These are phyloP conservation scores for Neurospora tetraspora DNA, from an alignment of 495 filamentous ascomycete genomes.

Conservation along the genomic window DNA sequence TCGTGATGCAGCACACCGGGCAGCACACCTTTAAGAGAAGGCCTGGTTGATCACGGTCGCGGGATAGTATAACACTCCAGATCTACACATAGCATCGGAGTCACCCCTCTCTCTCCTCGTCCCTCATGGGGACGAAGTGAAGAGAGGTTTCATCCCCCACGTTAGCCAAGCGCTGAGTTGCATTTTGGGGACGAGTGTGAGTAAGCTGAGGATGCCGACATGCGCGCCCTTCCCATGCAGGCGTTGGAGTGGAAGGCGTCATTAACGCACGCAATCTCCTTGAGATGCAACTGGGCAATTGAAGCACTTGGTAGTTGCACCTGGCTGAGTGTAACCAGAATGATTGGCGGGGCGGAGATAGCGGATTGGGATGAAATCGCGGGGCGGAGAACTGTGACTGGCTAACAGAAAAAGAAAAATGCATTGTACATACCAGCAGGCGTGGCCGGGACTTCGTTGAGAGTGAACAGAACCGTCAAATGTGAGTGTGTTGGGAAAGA, in stretches of 20 bases:
- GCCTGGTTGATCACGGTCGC: background rate
- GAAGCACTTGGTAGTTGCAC: background rate
- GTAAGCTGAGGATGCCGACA: background rate
- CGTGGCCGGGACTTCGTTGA: background rate
- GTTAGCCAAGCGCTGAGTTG: background rate
- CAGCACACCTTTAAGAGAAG: background rate
- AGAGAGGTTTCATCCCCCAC: background rate
- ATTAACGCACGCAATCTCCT: slow-evolving; percentile 23
- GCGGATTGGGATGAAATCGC: background rate
- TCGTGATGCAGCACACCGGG: background rate
- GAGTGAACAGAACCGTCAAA: background rate
- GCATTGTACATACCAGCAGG: background rate
- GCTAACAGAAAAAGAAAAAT: background rate
- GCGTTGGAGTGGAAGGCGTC: slow-evolving; percentile 13
- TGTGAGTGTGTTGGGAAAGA: background rate
- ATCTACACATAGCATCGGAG: background rate
- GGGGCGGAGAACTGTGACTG: background rate
- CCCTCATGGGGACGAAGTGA: background rate
- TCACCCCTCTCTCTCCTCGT: background rate
- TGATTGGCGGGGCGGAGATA: background rate
- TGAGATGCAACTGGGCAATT: slow-evolving; percentile 10
- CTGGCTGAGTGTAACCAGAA: background rate
- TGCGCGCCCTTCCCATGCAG: background rate
- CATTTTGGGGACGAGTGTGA: background rate
- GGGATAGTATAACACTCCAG: background rate